These are phyloP conservation scores for Cucurbita moschata DNA, from an alignment of 306 rosid genomes.

Conservation along the genomic window DNA sequence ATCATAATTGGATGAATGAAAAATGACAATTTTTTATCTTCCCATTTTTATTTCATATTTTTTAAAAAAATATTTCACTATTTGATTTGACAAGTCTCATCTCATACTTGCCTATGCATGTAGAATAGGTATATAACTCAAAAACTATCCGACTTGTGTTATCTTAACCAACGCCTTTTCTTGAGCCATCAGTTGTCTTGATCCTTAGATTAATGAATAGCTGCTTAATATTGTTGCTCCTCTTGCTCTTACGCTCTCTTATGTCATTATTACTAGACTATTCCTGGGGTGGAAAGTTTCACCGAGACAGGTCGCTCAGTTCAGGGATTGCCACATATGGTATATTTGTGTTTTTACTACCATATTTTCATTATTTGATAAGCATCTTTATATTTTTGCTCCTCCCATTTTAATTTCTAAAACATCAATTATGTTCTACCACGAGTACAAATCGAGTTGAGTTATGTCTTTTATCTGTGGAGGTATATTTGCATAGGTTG, in stretches of 20 bases:
- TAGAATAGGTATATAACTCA: background rate
- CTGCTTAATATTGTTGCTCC: background rate
- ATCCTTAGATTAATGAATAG: background rate
- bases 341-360: constrained; percentile 5
- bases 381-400: background rate
- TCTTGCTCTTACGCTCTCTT: background rate
- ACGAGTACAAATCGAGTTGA: background rate
- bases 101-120: background rate
- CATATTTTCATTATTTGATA: background rate
- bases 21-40: background rate
- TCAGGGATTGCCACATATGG: constrained; percentile 96
- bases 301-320: constrained; percentile 53
- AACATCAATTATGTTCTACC: background rate
- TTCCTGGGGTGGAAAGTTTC: constrained; percentile 85
- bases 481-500: background rate
- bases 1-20: background rate
- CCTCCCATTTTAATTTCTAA: background rate
- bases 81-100: background rate
- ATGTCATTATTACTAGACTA: constrained; percentile 38
- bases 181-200: background rate
- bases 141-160: background rate
- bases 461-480: background rate
- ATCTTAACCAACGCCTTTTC: background rate
- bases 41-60: background rate
- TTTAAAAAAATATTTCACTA: background rate